These are phyloP conservation scores for Rhizopus arrhizus DNA, from an alignment of 371 early-diverging fungal genomes.

Conservation along the genomic window DNA sequence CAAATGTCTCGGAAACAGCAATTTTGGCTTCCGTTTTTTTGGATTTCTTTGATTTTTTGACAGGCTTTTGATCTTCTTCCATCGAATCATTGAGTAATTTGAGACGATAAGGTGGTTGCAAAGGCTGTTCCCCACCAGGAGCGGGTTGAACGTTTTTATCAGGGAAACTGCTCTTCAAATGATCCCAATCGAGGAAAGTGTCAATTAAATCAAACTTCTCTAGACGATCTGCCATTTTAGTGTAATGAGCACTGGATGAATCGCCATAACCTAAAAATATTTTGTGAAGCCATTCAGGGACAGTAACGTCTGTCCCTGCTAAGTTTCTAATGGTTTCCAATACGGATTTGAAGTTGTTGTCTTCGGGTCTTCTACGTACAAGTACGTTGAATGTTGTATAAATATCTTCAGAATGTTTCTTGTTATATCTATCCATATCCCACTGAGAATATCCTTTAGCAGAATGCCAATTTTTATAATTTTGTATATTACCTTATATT, in stretches of 20 bases:
- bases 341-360: conserved; percentile 92
- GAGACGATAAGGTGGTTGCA: conserved; percentile 67
- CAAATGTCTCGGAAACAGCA: conserved; percentile 42
- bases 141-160: conserved; percentile 21
- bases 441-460: conserved; percentile 20
- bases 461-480: not conserved
- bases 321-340: conserved; percentile 87
- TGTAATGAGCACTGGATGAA: conserved; percentile 75
- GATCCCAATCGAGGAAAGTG: conserved; percentile 84
- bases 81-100: conserved; percentile 44
- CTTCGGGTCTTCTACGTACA: conserved; percentile 81
- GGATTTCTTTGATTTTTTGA: conserved; percentile 52
- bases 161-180: conserved; percentile 74
- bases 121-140: conserved; percentile 25
- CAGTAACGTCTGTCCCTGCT: conserved; percentile 73
- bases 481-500: conserved; percentile 60
- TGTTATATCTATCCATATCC: conserved; percentile 40
- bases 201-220: conserved; percentile 76
- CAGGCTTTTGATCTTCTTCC: conserved; percentile 34
- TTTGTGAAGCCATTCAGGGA: conserved; percentile 91
- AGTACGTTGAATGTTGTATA: conserved; percentile 87
- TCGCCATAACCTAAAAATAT: conserved; percentile 94
- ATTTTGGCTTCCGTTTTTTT: conserved; percentile 36
- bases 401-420: conserved; percentile 54
- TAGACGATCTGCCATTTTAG: conserved; percentile 55